phyloP scores from a whole-genome alignment of 768 basidiomycete species.

The Amanita pseudoporphyria region DNA sequence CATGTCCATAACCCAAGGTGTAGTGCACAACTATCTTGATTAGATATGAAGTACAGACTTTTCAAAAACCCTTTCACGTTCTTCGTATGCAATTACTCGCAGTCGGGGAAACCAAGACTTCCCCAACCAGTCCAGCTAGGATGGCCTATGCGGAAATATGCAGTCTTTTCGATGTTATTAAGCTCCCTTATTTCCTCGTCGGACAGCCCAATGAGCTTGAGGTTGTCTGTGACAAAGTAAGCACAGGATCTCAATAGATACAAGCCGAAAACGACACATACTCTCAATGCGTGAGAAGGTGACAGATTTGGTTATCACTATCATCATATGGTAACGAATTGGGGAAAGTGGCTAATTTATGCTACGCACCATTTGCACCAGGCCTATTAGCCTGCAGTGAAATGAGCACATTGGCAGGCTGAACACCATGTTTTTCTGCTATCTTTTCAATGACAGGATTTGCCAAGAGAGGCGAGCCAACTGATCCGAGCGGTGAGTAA shows the following conservation, averaged over 20 bases:
- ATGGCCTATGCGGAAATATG: slow-evolving; percentile 56
- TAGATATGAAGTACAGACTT: neutral
- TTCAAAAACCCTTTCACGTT: too few relatives aligned
- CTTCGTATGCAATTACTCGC: slow-evolving; percentile 3
- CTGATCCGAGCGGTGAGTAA: too few relatives aligned
- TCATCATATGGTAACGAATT: neutral
- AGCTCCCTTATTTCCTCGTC: slow-evolving; percentile 53
- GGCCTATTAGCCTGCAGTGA: slow-evolving; percentile 65
- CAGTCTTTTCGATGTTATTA: slow-evolving; percentile 47
- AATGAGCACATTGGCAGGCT: slow-evolving; percentile 58
- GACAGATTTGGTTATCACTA: slow-evolving; percentile 71
- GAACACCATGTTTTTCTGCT: slow-evolving; percentile 49
- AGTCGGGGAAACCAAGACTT: slow-evolving; percentile 4
- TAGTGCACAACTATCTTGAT: neutral
- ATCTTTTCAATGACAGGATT: slow-evolving; percentile 53
- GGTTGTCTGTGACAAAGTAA: slow-evolving; percentile 47
- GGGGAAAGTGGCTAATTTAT: slow-evolving; percentile 44
- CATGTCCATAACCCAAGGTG: neutral
- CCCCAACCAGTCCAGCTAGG: slow-evolving; percentile 53
- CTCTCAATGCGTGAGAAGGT: slow-evolving; percentile 53
- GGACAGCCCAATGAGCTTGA: slow-evolving; percentile 29
- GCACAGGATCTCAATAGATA: neutral
- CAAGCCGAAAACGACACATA: slow-evolving; percentile 17
- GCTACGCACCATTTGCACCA: slow-evolving; percentile 37
- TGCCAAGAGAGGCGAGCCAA: slow-evolving; percentile 37